Conservation (phyloP, 495 filamentous ascomycete species). For the Symbiotaphrina buchneri region DNA sequence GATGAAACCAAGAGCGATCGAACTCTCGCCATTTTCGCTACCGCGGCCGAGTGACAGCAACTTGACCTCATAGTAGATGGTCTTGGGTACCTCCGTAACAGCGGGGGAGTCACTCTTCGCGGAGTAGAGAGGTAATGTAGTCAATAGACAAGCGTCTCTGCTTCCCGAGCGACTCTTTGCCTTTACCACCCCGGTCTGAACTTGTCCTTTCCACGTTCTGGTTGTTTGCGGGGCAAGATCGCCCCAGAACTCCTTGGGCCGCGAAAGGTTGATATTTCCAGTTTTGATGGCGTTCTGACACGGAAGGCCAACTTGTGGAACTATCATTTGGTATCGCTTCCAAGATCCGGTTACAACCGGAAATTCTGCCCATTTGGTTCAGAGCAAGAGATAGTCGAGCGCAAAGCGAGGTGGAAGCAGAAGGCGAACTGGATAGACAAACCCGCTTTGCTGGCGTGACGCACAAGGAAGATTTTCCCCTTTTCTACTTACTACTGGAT, state of each 20-base stretch:
- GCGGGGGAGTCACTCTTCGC: slow-evolving; percentile 44
- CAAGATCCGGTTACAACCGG: slow-evolving; percentile 76
- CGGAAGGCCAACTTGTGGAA: slow-evolving; percentile 70
- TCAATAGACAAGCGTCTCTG: slow-evolving; percentile 33
- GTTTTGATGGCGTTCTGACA: too few relatives aligned
- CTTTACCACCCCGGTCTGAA: too few relatives aligned
- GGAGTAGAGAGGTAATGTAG: slow-evolving; percentile 55
- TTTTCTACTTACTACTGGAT: slow-evolving; percentile 89
- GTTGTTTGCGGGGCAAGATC: too few relatives aligned
- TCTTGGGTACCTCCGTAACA: slow-evolving; percentile 24
- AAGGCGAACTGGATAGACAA: slow-evolving; percentile 9
- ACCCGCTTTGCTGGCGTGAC: slow-evolving; percentile 58
- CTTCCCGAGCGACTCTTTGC: too few relatives aligned
- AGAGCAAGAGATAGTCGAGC: slow-evolving; percentile 18
- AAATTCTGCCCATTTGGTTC: slow-evolving; percentile 79
- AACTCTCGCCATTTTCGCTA: slow-evolving; percentile 24
- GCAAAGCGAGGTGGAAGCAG: slow-evolving; percentile 11
- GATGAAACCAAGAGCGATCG: slow-evolving; percentile 53
- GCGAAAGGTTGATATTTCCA: too few relatives aligned
- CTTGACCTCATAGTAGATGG: slow-evolving; percentile 62
- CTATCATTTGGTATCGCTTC: slow-evolving; percentile 83
- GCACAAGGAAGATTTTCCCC: slow-evolving; percentile 79
- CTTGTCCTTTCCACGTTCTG: too few relatives aligned
- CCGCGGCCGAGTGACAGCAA: slow-evolving; percentile 20
- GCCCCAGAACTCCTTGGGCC: too few relatives aligned